Evolutionary conservation across 108 stramenopile species (phyloP), one percentile per base, ranked within the genome.

Genomic region (Cyclotella sp.): DNA sequence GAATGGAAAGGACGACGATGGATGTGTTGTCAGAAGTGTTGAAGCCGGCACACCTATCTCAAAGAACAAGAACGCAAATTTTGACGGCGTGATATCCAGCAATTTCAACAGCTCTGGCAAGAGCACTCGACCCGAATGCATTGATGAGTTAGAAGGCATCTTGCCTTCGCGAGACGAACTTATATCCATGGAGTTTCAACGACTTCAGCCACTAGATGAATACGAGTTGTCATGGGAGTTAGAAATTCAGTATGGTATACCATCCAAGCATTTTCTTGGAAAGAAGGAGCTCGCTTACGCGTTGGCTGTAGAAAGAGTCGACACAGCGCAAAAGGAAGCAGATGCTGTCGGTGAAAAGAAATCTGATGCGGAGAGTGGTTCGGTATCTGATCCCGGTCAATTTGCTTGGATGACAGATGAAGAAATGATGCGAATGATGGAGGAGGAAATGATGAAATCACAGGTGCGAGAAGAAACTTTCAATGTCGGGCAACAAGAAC

Each of bases 211-310:
- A 13, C 62, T 64, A 39, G 81, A 82, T 60, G 68, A 82, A 39
- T 52, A 51, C 18, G 70, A 70, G 9, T 42, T 82, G 63, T 44
- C 57, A 18, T 67, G 46, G 70, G 81, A 82, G 44, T 71, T 82
- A 41, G 81, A 82, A 64, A 70, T 57, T 66, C 73, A 82, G 39
- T 75, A 82, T 57, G 81, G 74, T 3, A 75, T 82, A 34, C 68
- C 81, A 0, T 69, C 81, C 15, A 82, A 82, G 64, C 81, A 82
- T 59, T 82, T 82, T 57, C 52, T 82, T 41, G 81, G 81, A 4
- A 75, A 82, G 61, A 75, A 75, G 63, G 81, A 82, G 40, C 75
- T 82, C 51, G 81, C 81, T 0, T 82, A 82, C 67, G 81, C 81
- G 3, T 57, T 82, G 63, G 81, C 81, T 27, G 81, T 82, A 1